A percentile compares a stretch with the other conserved stretches of the same genome.
These are phyloP conservation scores for Skeletonema tropicum DNA, from an alignment of 108 stramenopile species.

Conservation along the genomic window DNA sequence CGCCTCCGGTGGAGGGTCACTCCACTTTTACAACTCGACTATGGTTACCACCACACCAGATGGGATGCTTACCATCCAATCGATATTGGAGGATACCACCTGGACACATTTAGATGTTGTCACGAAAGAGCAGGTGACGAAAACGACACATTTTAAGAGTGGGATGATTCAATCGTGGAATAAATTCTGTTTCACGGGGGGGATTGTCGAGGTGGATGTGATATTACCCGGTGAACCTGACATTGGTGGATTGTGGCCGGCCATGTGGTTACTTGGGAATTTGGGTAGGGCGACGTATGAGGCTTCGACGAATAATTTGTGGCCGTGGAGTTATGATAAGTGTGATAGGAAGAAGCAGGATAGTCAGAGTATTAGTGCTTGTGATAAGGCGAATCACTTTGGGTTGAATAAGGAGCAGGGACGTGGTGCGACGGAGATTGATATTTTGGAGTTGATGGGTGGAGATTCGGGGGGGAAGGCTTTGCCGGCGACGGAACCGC, in stretches of 20 bases:
- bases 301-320: slow-evolving; percentile 82
- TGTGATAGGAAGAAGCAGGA: slow-evolving; percentile 90
- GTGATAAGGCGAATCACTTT: slow-evolving; percentile 90
- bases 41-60: slow-evolving; percentile 86
- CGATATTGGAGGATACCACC: slow-evolving; percentile 58
- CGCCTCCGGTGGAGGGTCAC: slow-evolving; percentile 83
- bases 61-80: slow-evolving; percentile 81
- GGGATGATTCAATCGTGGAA: slow-evolving; percentile 96
- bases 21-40: slow-evolving; percentile 93
- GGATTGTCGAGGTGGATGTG: slow-evolving; percentile 91
- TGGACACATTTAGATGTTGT: slow-evolving; percentile 75
- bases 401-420: slow-evolving; percentile 88
- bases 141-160: slow-evolving; percentile 58
- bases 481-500: slow-evolving; percentile 68
- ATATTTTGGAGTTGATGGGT: slow-evolving; percentile 95
- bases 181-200: slow-evolving; percentile 98
- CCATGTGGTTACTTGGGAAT: slow-evolving; percentile 96
- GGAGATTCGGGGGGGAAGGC: slow-evolving; percentile 67
- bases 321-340: slow-evolving; percentile 88
- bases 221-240: slow-evolving; percentile 89
- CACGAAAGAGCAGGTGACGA: slow-evolving; percentile 47
- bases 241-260: slow-evolving; percentile 92
- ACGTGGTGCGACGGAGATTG: slow-evolving; percentile 96
- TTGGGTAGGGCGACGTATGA: slow-evolving; percentile 93
- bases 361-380: slow-evolving; percentile 90